Percentiles rank a stretch among this genome's conserved stretches.
Conservation (phyloP, 345 rosid genomes). For the Erucastrum elatum region DNA sequence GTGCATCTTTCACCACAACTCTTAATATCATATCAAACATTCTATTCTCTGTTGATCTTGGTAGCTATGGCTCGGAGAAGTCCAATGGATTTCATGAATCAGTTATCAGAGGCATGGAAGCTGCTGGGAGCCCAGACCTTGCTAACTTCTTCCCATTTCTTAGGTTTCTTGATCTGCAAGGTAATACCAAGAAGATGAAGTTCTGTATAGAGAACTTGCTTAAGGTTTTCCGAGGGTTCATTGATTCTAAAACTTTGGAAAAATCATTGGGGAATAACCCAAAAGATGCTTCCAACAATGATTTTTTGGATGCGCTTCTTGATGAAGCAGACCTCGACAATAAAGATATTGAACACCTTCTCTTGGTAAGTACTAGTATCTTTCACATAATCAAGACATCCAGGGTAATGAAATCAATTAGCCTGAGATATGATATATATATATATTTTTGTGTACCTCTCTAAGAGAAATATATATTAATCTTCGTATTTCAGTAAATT, state of each 20-base stretch:
- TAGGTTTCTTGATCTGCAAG: slow-evolving; percentile 25
- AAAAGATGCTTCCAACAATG: neutral
- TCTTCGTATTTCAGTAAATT: neutral
- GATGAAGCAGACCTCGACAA: slow-evolving; percentile 14
- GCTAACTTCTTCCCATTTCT: slow-evolving; percentile 28
- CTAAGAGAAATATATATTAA: neutral
- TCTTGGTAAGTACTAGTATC: neutral
- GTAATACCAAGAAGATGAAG: slow-evolving; percentile 13
- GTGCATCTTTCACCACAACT: too few species aligned
- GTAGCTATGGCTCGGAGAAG: neutral
- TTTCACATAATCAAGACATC: slow-evolving; percentile 17
- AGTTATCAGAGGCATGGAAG: slow-evolving; percentile 7
- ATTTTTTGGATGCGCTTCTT: slow-evolving; percentile 25
- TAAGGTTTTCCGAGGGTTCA: slow-evolving; percentile 18
- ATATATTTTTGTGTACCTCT: too few species aligned
- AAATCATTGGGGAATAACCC: neutral
- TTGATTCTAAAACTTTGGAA: slow-evolving; percentile 20
- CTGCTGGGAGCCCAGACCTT: slow-evolving; percentile 11
- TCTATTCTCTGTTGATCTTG: neutral
- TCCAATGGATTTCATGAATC: slow-evolving; percentile 1
- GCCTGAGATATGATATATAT: too few species aligned
- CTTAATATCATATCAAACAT: too few species aligned
- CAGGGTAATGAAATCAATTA: neutral
- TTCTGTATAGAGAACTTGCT: slow-evolving; percentile 3
- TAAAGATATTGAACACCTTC: slow-evolving; percentile 1